These are phyloP conservation scores for Chamaecyparis obtusa DNA, from an alignment of 75 land plant species.

Conservation along the genomic window DNA sequence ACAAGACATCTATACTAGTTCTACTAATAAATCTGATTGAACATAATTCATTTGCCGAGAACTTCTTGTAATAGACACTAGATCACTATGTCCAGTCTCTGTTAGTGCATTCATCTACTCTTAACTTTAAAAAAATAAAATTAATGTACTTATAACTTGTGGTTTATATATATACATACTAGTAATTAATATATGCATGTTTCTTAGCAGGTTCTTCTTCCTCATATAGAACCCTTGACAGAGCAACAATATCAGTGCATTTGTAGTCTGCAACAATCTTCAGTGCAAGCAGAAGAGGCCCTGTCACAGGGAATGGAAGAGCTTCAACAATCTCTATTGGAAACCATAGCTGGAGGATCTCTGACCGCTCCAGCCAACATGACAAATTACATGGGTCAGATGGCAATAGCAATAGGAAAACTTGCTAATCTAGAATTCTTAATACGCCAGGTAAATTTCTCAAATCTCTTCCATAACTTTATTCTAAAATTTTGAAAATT, in stretches of 20 bases:
- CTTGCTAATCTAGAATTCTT: constrained; percentile 37
- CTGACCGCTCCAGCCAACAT: constrained; percentile 31
- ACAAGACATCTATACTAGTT: no score
- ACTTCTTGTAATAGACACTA: no score
- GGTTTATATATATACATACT: background rate
- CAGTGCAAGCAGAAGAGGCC: constrained; percentile 79
- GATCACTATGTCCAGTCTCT: no score
- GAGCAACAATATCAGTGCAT: constrained; percentile 73
- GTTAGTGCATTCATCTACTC: no score
- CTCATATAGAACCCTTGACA: constrained; percentile 68
- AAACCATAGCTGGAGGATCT: constrained; percentile 52
- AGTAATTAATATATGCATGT: background rate
- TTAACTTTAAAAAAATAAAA: no score
- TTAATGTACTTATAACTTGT: no score
- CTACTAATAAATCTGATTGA: no score
- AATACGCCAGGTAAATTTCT: constrained; percentile 32
- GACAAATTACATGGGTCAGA: constrained; percentile 40
- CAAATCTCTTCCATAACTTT: background rate
- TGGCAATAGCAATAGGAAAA: constrained; percentile 45
- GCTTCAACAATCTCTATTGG: constrained; percentile 61
- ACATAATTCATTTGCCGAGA: no score
- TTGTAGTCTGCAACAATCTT: constrained; percentile 62
- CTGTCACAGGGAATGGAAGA: constrained; percentile 74
- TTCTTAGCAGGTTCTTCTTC: constrained; percentile 38
- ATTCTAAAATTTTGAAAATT: background rate